These are phyloP conservation scores for Punctularia strigosozonata DNA, from an alignment of 768 basidiomycete genomes.

Conservation along the genomic window DNA sequence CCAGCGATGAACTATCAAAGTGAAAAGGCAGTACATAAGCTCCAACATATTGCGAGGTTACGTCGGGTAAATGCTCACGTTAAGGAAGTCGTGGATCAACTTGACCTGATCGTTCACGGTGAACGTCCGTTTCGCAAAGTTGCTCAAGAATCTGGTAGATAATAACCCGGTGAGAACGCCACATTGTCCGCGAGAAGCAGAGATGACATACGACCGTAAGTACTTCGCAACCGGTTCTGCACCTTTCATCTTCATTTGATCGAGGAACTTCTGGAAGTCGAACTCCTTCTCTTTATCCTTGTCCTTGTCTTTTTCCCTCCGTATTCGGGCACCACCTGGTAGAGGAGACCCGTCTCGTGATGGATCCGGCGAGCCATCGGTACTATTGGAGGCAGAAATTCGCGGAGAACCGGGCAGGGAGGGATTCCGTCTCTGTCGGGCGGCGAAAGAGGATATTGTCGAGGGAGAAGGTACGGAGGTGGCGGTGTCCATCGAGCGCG, in stretches of 20 bases:
- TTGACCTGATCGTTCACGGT: constrained; percentile 90
- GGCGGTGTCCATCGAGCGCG: constrained; percentile 50
- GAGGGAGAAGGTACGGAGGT: constrained; percentile 44
- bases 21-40: constrained; percentile 10
- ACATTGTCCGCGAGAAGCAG: background rate
- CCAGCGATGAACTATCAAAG: constrained; percentile 66
- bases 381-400: constrained; percentile 8
- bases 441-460: constrained; percentile 41
- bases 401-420: constrained; percentile 4
- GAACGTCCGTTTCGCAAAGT: constrained; percentile 86
- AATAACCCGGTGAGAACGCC: background rate
- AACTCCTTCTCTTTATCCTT: constrained; percentile 37
- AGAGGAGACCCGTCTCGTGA: constrained; percentile 11
- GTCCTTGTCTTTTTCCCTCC: constrained; percentile 16
- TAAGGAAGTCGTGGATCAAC: constrained; percentile 88
- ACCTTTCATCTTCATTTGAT: constrained; percentile 80
- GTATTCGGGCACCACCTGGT: constrained; percentile 7
- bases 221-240: constrained; percentile 95
- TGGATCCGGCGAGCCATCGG: constrained; percentile 7
- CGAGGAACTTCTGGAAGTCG: constrained; percentile 91
- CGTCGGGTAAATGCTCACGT: constrained; percentile 33
- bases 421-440: constrained; percentile 28
- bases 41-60: background rate
- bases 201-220: constrained; percentile 72
- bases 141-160: constrained; percentile 72